phyloP scores from a whole-genome alignment of 768 basidiomycete species.

The Daedaleopsis sinensis region DNA sequence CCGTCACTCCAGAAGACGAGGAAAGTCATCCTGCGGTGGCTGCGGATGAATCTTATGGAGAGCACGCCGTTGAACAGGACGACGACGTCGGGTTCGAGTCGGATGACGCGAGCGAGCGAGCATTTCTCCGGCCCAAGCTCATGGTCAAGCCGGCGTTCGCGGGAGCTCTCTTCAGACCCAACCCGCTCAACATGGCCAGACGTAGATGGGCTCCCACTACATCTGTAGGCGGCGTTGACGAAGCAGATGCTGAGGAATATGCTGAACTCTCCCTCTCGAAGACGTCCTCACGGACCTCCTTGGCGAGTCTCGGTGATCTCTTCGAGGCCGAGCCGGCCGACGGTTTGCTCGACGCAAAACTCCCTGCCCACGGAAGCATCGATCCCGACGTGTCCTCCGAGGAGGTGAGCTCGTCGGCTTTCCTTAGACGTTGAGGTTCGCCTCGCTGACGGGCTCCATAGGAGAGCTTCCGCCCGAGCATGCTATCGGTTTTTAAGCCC shows the following conservation, averaged over 20 bases:
- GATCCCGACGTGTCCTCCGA: conserved; percentile 21
- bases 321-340: conserved; percentile 17
- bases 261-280: background rate
- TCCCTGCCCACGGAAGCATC: conserved; percentile 9
- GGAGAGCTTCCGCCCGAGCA: conserved; percentile 23
- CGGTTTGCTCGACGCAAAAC: background rate
- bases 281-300: conserved; percentile 10
- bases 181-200: conserved; percentile 31
- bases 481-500: conserved; percentile 17
- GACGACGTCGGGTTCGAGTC: conserved; percentile 20
- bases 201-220: conserved; percentile 28
- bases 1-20: conserved; percentile 26
- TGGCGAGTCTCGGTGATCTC: conserved; percentile 14
- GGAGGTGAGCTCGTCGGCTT: conserved; percentile 20
- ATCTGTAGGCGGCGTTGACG: background rate
- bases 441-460: conserved; percentile 11
- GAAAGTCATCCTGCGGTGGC: conserved; percentile 6
- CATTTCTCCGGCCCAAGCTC: conserved; percentile 3
- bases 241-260: conserved; percentile 4
- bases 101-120: conserved; percentile 10
- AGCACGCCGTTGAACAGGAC: conserved; percentile 9
- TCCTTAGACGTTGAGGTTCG: conserved; percentile 9
- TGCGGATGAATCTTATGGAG: background rate
- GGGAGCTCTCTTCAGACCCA: conserved; percentile 24
- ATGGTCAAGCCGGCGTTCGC: conserved; percentile 8